Conservation (phyloP, 2,329 filamentous ascomycete species). For the Colletotrichum filicis region DNA sequence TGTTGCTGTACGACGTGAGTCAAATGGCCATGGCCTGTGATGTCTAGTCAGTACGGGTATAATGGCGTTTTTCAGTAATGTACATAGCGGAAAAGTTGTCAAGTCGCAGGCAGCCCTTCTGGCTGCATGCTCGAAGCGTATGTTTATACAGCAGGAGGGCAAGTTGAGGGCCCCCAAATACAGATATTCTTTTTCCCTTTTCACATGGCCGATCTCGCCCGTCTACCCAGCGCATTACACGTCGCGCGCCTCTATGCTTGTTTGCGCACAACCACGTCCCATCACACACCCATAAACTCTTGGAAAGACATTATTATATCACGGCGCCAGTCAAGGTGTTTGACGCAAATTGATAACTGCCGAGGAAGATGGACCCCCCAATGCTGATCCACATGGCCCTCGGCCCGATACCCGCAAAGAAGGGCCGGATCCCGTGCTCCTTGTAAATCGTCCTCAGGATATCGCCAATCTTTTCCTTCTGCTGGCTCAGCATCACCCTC, state of each 20-base stretch:
- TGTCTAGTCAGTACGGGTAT: conserved; percentile 30
- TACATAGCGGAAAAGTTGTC: conserved; percentile 33
- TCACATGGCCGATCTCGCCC: background rate
- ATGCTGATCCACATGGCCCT: conserved; percentile 94
- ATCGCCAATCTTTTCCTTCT: conserved; percentile 67
- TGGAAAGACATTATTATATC: background rate
- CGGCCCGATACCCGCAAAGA: conserved; percentile 83
- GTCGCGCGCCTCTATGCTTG: background rate
- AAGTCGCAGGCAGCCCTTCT: conserved; percentile 10
- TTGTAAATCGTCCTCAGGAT: conserved; percentile 74
- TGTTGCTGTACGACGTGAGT: background rate
- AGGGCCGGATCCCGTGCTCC: conserved; percentile 73
- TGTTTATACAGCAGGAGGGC: conserved; percentile 24
- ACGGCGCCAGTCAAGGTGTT: conserved; percentile 71
- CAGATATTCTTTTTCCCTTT: conserved; percentile 2
- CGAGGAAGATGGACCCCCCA: conserved; percentile 93
- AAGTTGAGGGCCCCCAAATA: conserved; percentile 11
- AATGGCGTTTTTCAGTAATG: conserved; percentile 32
- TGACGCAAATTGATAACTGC: conserved; percentile 89
- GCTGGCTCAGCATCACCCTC: conserved; percentile 87
- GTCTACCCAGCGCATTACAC: background rate
- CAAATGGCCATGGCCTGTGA: conserved; percentile 7
- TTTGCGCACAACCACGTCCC: no score
- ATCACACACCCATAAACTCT: background rate
- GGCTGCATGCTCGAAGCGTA: conserved; percentile 5